Evolutionary conservation across 129 eudicot genomes (phyloP).

Genomic region (Escallonia herrerae): DNA sequence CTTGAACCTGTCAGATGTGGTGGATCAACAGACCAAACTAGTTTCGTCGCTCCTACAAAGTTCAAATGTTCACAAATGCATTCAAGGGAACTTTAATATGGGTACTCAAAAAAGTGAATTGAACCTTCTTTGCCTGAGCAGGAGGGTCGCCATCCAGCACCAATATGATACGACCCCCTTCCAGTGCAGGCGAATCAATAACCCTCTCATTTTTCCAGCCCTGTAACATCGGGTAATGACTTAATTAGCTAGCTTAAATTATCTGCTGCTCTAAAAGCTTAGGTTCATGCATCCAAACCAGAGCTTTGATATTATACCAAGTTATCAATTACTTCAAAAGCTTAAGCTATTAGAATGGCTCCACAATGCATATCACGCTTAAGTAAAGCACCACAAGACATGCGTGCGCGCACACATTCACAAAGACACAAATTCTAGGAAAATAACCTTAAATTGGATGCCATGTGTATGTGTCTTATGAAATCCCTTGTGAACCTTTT

Average conservation of each 20-base stretch:
- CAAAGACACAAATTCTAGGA: neutral
- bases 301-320: too few species aligned
- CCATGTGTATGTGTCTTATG: slow-evolving; percentile 83
- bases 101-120: neutral
- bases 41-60: too few species aligned
- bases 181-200: slow-evolving; percentile 28
- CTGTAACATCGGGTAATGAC: slow-evolving; percentile 12
- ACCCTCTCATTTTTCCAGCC: slow-evolving; percentile 78
- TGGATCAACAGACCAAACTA: too few species aligned
- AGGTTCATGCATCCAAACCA: too few species aligned
- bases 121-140: slow-evolving; percentile 65
- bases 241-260: neutral
- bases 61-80: too few species aligned
- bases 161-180: slow-evolving; percentile 51
- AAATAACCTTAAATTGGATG: slow-evolving; percentile 59
- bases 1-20: neutral
- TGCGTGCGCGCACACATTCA: too few species aligned
- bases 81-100: too few species aligned
- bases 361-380: too few species aligned
- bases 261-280: too few species aligned
- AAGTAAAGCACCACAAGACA: too few species aligned
- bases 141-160: slow-evolving; percentile 66
- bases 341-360: too few species aligned
- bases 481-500: slow-evolving; percentile 58
- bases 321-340: too few species aligned